phyloP scores from a whole-genome alignment of 768 basidiomycete genomes.

The Xerocomellus chrysenteron region DNA sequence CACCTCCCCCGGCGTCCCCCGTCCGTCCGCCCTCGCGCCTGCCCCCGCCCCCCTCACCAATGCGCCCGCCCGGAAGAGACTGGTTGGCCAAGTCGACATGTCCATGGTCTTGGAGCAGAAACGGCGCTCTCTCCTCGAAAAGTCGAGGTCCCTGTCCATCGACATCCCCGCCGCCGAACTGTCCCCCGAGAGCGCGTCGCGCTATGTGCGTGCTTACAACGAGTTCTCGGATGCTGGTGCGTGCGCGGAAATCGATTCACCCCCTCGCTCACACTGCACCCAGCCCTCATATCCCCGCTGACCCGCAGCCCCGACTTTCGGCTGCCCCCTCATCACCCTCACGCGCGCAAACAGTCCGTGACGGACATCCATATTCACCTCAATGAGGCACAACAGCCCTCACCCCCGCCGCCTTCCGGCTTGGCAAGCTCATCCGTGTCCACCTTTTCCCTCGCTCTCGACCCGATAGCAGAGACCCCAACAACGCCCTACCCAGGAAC shows the following conservation, averaged over 20 bases:
- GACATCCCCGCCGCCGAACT: constrained; percentile 54
- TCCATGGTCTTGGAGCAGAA: constrained; percentile 53
- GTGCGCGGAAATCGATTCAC: neutral
- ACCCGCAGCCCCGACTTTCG: constrained; percentile 52
- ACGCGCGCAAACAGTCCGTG: constrained; percentile 74
- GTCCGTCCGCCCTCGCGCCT: constrained; percentile 35
- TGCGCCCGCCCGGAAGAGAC: constrained; percentile 45
- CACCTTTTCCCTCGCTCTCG: constrained; percentile 47
- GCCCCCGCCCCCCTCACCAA: constrained; percentile 17
- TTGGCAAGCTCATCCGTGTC: constrained; percentile 42
- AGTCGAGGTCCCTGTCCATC: constrained; percentile 60
- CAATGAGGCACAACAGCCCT: constrained; percentile 28
- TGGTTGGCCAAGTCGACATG: constrained; percentile 53
- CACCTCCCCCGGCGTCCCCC: constrained; percentile 70
- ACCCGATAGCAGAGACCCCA: constrained; percentile 47
- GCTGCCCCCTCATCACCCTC: constrained; percentile 63
- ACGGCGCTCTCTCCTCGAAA: constrained; percentile 52
- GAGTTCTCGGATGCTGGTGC: constrained; percentile 27
- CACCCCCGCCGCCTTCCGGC: constrained; percentile 22
- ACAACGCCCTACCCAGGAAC: constrained; percentile 39
- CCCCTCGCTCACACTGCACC: constrained; percentile 8
- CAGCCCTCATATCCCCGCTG: constrained; percentile 29
- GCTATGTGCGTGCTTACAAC: constrained; percentile 33
- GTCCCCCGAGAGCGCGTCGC: constrained; percentile 15
- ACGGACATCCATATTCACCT: constrained; percentile 47